Conservation (phyloP, 495 filamentous ascomycete species). For the Neurospora terricola region DNA sequence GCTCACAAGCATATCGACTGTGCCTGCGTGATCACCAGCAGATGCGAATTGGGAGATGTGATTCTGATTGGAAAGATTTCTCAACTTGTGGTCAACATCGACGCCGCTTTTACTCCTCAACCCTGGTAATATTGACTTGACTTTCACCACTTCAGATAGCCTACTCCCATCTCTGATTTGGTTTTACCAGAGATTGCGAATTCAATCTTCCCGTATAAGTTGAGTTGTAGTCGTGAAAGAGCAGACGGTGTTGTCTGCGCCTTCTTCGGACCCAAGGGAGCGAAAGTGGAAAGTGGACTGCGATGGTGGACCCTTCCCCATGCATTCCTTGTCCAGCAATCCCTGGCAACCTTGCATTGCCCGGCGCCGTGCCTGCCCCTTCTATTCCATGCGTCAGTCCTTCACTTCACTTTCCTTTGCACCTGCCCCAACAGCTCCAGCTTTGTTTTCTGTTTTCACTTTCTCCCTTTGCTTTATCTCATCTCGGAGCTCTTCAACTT, state of each 20-base stretch:
- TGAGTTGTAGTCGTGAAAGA: background rate
- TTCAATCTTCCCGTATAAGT: background rate
- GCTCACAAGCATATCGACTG: background rate
- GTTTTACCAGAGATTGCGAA: background rate
- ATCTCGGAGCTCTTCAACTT: background rate
- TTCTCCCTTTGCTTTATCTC: background rate
- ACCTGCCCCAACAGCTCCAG: background rate
- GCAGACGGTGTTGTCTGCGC: background rate
- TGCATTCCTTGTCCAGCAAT: background rate
- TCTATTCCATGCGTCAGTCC: background rate
- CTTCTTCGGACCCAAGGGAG: background rate
- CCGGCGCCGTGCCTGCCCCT: background rate
- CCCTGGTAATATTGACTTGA: background rate
- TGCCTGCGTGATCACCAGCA: background rate
- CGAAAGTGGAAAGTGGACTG: background rate
- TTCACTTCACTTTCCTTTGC: background rate
- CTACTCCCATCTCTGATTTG: background rate
- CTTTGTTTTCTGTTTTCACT: background rate
- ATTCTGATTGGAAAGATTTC: background rate
- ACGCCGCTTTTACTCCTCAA: background rate
- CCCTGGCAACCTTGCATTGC: background rate
- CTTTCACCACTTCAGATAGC: background rate
- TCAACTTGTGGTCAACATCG: background rate
- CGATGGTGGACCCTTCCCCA: background rate
- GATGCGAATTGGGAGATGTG: background rate